Conservation (phyloP, 805 yeast genomes). For the Candida coquimbonensis region DNA sequence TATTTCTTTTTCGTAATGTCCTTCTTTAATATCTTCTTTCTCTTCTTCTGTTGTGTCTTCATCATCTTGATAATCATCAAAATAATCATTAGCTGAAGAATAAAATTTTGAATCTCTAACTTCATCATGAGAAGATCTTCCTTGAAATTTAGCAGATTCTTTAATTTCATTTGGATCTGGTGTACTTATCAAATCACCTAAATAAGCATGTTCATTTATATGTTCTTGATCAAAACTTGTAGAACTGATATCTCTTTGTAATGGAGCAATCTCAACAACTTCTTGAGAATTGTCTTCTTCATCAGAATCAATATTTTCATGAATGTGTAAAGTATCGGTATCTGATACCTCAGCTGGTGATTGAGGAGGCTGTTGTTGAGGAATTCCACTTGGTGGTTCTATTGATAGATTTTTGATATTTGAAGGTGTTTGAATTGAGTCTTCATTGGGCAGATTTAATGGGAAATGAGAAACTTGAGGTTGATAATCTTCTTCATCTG, state of each 20-base stretch:
- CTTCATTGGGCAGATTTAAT: background rate
- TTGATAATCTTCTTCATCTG: background rate
- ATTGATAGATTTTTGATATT: slow-evolving; percentile 4
- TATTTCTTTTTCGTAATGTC: background rate
- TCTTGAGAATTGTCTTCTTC: background rate
- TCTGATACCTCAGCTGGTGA: slow-evolving; percentile 16
- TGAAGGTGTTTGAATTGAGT: background rate
- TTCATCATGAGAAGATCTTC: background rate
- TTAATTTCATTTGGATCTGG: slow-evolving; percentile 10
- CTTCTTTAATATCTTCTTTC: no score
- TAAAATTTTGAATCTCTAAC: slow-evolving; percentile 19
- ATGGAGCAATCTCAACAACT: background rate
- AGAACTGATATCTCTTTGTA: slow-evolving; percentile 3
- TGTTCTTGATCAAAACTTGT: slow-evolving; percentile 3
- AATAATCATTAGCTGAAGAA: slow-evolving; percentile 19
- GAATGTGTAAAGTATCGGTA: slow-evolving; percentile 20
- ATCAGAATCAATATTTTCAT: slow-evolving; percentile 1
- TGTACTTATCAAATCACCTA: slow-evolving; percentile 18
- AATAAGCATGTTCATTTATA: slow-evolving; percentile 18
- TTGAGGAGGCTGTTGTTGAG: background rate
- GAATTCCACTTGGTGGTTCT: slow-evolving; percentile 1
- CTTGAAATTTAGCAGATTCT: background rate
- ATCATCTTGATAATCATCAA: slow-evolving; percentile 21
- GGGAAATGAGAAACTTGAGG: background rate
- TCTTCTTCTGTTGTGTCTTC: background rate